Conservation (phyloP, 495 filamentous ascomycete genomes). For the Recurvomyces mirabilis region DNA sequence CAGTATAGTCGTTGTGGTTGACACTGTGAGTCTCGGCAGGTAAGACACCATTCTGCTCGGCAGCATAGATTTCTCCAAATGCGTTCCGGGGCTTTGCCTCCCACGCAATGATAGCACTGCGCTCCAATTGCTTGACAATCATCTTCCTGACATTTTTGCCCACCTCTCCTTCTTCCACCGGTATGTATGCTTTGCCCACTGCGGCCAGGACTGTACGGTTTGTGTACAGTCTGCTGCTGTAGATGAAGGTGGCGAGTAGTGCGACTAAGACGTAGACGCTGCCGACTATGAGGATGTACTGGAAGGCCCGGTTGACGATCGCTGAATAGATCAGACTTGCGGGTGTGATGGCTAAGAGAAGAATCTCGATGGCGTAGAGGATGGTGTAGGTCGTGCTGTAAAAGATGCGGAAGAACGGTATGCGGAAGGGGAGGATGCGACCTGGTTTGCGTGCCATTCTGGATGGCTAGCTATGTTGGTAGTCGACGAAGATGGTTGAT, state of each 20-base stretch:
- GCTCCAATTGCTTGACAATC: slow-evolving; percentile 55
- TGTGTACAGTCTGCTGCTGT: slow-evolving; percentile 78
- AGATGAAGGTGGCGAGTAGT: slow-evolving; percentile 61
- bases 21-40: slow-evolving; percentile 3
- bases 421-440: slow-evolving; percentile 31
- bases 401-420: slow-evolving; percentile 60
- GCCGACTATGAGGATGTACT: slow-evolving; percentile 76
- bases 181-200: slow-evolving; percentile 77
- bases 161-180: slow-evolving; percentile 68
- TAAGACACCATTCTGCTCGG: slow-evolving; percentile 7
- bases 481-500: too few species aligned
- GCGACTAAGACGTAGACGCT: slow-evolving; percentile 68
- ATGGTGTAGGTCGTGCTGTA: slow-evolving; percentile 72
- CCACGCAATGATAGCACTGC: slow-evolving; percentile 74
- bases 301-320: slow-evolving; percentile 31
- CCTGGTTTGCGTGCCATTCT: slow-evolving; percentile 1
- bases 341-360: slow-evolving; percentile 69
- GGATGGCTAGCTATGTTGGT: too few species aligned
- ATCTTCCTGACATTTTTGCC: slow-evolving; percentile 59
- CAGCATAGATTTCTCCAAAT: slow-evolving; percentile 19
- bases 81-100: slow-evolving; percentile 57
- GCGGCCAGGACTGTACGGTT: slow-evolving; percentile 63
- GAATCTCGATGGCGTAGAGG: slow-evolving; percentile 60
- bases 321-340: slow-evolving; percentile 65
- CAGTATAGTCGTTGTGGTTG: slow-evolving; percentile 7